Base-by-base conservation (phyloP, 371 early-diverging fungal genomes). In the Apophysomyces variabilis region DNA sequence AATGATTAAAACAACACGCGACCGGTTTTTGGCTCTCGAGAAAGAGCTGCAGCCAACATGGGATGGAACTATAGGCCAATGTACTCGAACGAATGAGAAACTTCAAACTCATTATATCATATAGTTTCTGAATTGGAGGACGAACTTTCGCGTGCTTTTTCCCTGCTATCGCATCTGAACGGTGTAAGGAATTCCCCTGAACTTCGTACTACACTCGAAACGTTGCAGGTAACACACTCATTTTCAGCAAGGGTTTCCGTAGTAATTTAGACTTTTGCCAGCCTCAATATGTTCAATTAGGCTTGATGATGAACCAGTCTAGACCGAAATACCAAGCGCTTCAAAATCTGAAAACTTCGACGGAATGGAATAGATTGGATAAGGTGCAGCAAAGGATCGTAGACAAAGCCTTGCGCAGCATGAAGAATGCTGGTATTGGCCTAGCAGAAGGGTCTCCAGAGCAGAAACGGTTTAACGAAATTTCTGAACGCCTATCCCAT, bases 391-490 rank as follows among this genome's bases (percentile, higher is more conserved):
- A 86, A 58, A 83, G 88, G 8, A 87, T 88, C 62, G 78, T 88
- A 0, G 79, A 85, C n/a, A 83, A 84, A 50, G 62, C 80, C 1
- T 66, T 89, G 18, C 78, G 83, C 14, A 78, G 73, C 5, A 87
- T 89, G 90, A 82, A 81, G 39, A 80, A 84, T 46, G 82, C 84
- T 9, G 90, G 90, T 68, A 86, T 89, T 16, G 88, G 82, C 1
- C 80, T 89, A 60, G 78, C 79, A 37, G 81, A 74, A 7, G 84
- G 79, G 1, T 75, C 86, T 1, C 70, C 77, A 8, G 84, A 88
- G 59, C 78, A 81, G 65, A 76, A 73, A 35, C 75, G 86, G 12
- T 88, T 85, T 58, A 87, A 86, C 44, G 84, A 84, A 59, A 84
- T 88, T 21, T 83, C 82, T 16, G 85, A 85, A 44, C 77, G 82